Evolutionary conservation across 108 stramenopile genomes (phyloP).

Genomic region (Schizochytrium sp.): DNA sequence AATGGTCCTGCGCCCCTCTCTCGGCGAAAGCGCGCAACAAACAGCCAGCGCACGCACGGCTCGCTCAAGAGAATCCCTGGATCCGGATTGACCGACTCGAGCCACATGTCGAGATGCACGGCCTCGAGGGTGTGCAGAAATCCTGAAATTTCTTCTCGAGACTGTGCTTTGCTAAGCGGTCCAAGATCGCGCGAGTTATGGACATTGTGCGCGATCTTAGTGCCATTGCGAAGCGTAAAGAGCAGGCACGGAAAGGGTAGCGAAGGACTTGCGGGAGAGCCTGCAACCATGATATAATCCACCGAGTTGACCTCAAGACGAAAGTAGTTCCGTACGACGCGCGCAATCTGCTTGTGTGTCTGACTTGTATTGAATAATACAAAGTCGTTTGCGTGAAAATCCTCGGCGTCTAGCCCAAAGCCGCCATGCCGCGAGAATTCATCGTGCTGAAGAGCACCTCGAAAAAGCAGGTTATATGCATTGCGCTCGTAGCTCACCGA

Average conservation of each 20-base stretch:
- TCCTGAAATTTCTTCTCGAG: not conserved
- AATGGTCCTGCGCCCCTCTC: not conserved
- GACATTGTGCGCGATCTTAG: not conserved
- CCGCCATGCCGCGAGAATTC: slow-evolving; percentile 1
- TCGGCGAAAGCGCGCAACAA: not conserved
- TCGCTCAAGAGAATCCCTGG: not conserved
- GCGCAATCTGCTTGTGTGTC: not conserved
- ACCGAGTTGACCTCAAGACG: not conserved
- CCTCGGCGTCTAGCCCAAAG: not conserved
- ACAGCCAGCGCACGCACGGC: not conserved
- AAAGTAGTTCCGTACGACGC: not conserved
- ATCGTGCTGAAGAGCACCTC: not conserved
- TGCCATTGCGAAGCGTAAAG: not conserved
- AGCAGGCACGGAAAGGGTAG: not conserved
- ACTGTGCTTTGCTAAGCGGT: not conserved
- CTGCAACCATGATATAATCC: not conserved
- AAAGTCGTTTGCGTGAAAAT: slow-evolving; percentile 16
- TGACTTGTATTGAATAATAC: not conserved
- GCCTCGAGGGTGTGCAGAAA: not conserved
- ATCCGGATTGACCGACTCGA: not conserved
- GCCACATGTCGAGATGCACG: not conserved
- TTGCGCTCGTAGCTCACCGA: not conserved
- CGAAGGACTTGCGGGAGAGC: not conserved
- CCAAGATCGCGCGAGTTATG: not conserved
- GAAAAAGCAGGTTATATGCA: not conserved